Conservation (phyloP, 2,329 filamentous ascomycete species). For the Aspergillus neotritici region DNA sequence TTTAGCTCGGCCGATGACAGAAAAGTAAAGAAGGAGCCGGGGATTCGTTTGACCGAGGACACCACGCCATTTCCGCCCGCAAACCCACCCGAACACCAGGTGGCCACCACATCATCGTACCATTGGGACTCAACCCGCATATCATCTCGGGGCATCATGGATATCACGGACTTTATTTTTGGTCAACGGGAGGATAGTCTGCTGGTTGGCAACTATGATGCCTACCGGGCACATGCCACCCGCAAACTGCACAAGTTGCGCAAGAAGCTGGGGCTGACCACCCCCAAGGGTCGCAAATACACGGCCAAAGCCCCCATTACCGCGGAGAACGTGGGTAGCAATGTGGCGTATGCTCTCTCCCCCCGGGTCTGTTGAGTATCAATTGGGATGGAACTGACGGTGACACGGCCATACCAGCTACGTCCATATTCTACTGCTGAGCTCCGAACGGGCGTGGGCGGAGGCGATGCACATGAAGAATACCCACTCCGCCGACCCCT, state of each 20-base stretch:
- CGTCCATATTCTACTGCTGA: slow-evolving; percentile 72
- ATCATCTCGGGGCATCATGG: slow-evolving; percentile 53
- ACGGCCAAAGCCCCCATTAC: slow-evolving; percentile 64
- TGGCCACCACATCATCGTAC: slow-evolving; percentile 1
- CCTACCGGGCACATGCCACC: slow-evolving; percentile 73
- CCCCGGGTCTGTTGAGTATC: background rate
- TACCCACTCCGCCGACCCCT: slow-evolving; percentile 67
- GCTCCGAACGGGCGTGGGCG: slow-evolving; percentile 87
- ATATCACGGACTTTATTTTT: slow-evolving; percentile 80
- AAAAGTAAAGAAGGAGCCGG: slow-evolving; percentile 24
- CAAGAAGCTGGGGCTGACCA: slow-evolving; percentile 77
- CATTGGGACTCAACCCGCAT: slow-evolving; percentile 2
- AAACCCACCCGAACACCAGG: slow-evolving; percentile 10
- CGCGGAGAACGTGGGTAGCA: slow-evolving; percentile 65
- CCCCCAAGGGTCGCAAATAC: slow-evolving; percentile 82
- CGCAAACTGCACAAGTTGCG: slow-evolving; percentile 76
- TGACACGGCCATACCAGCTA: slow-evolving; percentile 49
- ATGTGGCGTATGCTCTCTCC: slow-evolving; percentile 61
- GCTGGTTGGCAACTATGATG: slow-evolving; percentile 79
- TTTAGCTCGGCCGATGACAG: slow-evolving; percentile 18
- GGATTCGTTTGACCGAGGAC: slow-evolving; percentile 29
- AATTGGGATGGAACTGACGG: background rate
- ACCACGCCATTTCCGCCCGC: slow-evolving; percentile 22
- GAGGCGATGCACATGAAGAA: slow-evolving; percentile 94
- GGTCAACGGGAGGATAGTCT: slow-evolving; percentile 76